These are phyloP conservation scores for Galeopsis tetrahit DNA, from an alignment of 257 asterid genomes.

Conservation along the genomic window DNA sequence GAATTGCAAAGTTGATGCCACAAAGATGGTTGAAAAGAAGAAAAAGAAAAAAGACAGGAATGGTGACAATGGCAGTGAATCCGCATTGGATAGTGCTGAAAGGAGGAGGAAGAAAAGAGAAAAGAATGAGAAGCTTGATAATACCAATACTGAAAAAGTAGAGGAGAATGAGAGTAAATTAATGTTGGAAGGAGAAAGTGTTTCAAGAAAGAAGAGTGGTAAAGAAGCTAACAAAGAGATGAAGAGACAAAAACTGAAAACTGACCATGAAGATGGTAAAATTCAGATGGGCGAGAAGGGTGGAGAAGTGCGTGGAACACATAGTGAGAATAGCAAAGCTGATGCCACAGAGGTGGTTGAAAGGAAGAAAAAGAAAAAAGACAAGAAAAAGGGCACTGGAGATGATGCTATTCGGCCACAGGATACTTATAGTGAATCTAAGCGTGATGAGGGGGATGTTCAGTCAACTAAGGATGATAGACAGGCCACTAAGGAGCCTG, in stretches of 20 bases:
- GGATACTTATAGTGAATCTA: conserved; percentile 19
- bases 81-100: conserved; percentile 23
- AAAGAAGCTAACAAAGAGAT: conserved; percentile 25
- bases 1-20: not conserved
- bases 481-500: conserved; percentile 13
- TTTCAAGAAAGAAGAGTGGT: conserved; percentile 11
- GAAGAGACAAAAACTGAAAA: conserved; percentile 30
- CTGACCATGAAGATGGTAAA: conserved; percentile 22
- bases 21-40: conserved; percentile 34
- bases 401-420: conserved; percentile 14
- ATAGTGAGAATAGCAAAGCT: not conserved
- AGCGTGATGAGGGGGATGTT: conserved; percentile 27
- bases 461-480: conserved; percentile 25
- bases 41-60: conserved; percentile 32
- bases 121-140: conserved; percentile 11
- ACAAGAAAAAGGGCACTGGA: conserved; percentile 22
- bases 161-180: conserved; percentile 6
- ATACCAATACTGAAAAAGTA: conserved; percentile 18
- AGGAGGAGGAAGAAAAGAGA: conserved; percentile 33
- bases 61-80: no score
- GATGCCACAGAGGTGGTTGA: conserved; percentile 23
- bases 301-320: conserved; percentile 13
- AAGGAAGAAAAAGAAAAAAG: conserved; percentile 40
- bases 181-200: conserved; percentile 18
- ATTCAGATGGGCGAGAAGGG: conserved; percentile 21